These are phyloP conservation scores for Ceriops tagal DNA, from an alignment of 345 rosid genomes.

Conservation along the genomic window DNA sequence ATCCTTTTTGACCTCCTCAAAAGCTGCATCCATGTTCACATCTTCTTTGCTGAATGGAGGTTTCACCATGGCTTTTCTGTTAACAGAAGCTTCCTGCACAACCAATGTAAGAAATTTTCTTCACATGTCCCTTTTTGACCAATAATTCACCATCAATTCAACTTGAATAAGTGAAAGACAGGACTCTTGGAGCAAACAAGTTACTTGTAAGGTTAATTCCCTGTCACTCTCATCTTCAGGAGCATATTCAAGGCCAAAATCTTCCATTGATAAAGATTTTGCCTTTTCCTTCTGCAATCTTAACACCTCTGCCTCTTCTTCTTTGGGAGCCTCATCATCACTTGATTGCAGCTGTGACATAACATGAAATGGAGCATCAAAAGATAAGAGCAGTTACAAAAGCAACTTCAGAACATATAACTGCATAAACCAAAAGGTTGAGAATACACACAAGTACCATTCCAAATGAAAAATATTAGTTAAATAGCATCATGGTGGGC, in stretches of 20 bases:
- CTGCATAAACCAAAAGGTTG: neutral
- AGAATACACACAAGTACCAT: neutral
- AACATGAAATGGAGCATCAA: conserved; percentile 3
- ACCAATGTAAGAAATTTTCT: conserved; percentile 8
- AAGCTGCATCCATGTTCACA: conserved; percentile 25
- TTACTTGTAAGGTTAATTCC: conserved; percentile 74
- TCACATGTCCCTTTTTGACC: neutral
- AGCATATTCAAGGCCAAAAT: conserved; percentile 64
- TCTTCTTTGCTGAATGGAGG: conserved; percentile 24
- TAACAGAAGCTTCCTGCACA: conserved; percentile 51
- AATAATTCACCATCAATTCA: neutral
- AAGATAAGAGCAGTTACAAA: neutral
- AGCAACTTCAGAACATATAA: neutral
- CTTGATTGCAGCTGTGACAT: conserved; percentile 59
- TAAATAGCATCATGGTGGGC: neutral
- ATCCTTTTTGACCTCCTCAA: conserved; percentile 69
- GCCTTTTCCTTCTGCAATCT: conserved; percentile 49
- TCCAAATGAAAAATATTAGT: neutral
- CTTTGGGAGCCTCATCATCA: conserved; percentile 65
- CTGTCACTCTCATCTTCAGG: conserved; percentile 46
- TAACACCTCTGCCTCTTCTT: conserved; percentile 65
- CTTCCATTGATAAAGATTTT: conserved; percentile 50
- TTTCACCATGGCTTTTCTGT: conserved; percentile 33
- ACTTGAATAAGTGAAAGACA: conserved; percentile 1
- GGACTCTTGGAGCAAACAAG: conserved; percentile 4